Conservation (phyloP, 1,284 basidiomycete species). For the Rhodotorula sp. region DNA sequence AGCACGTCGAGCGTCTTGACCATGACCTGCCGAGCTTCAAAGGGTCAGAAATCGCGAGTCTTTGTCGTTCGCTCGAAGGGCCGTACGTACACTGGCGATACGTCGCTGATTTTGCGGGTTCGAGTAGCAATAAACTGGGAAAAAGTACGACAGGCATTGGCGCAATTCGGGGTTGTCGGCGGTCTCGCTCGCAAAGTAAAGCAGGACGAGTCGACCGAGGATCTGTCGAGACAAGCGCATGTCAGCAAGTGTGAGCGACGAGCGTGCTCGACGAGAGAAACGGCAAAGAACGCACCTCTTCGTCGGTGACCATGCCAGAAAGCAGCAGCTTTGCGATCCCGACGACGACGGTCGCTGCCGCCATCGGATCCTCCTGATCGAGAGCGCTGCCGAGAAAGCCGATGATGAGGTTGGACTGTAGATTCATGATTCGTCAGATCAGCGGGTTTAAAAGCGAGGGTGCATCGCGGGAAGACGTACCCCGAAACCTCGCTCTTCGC, state of each 20-base stretch:
- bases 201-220: constrained; percentile 70
- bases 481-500: constrained; percentile 49
- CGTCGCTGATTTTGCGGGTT: constrained; percentile 72
- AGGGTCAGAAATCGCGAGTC: background rate
- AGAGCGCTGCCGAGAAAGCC: constrained; percentile 74
- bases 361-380: constrained; percentile 67
- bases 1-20: constrained; percentile 71
- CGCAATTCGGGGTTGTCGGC: constrained; percentile 78
- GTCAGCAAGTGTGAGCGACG: background rate
- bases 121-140: constrained; percentile 90
- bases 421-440: background rate
- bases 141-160: constrained; percentile 93
- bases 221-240: constrained; percentile 56
- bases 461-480: constrained; percentile 16
- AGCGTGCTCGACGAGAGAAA: background rate
- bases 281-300: constrained; percentile 56
- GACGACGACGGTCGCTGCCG: constrained; percentile 75
- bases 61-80: too few species aligned
- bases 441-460: background rate
- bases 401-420: constrained; percentile 65
- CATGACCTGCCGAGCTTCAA: constrained; percentile 61
- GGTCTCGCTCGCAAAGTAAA: constrained; percentile 86
- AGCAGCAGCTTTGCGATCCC: constrained; percentile 89
- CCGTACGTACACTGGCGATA: constrained; percentile 64
- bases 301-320: constrained; percentile 74